These are phyloP conservation scores for Darksidea phi DNA, from an alignment of 495 filamentous ascomycete genomes.

Conservation along the genomic window DNA sequence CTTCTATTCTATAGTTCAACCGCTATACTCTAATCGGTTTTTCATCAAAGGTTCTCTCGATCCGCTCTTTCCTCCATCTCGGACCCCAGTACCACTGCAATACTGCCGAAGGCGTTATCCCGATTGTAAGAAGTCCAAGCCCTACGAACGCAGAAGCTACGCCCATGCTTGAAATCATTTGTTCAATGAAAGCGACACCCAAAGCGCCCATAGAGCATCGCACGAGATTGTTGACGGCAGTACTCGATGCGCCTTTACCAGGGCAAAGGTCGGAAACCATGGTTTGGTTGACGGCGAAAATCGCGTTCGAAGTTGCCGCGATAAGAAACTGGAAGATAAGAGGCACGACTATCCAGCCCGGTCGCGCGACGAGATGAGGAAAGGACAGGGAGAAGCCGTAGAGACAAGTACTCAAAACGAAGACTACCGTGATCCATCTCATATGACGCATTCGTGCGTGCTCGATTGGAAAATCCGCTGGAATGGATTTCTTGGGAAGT, in stretches of 20 bases:
- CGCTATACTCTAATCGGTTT: too few species aligned
- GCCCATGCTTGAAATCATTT: slow-evolving; percentile 8
- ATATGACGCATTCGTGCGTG: slow-evolving; percentile 3
- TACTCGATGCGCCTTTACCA: slow-evolving; percentile 12
- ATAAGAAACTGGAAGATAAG: slow-evolving; percentile 21
- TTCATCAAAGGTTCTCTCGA: neutral
- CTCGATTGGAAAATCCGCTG: slow-evolving; percentile 19
- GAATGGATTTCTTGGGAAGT: slow-evolving; percentile 7
- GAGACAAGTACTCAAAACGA: neutral
- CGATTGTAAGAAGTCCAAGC: neutral
- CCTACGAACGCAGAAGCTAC: slow-evolving; percentile 7
- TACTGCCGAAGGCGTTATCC: slow-evolving; percentile 2
- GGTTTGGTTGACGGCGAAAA: slow-evolving; percentile 21
- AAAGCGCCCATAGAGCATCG: slow-evolving; percentile 6
- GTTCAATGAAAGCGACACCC: slow-evolving; percentile 12
- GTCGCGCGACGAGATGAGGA: neutral
- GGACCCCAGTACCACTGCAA: slow-evolving; percentile 24
- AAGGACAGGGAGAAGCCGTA: slow-evolving; percentile 17
- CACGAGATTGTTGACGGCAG: slow-evolving; percentile 13
- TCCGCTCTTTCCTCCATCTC: slow-evolving; percentile 2
- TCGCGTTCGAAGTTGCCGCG: slow-evolving; percentile 13
- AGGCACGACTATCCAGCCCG: slow-evolving; percentile 18
- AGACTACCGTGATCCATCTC: neutral
- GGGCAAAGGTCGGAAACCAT: slow-evolving; percentile 17
- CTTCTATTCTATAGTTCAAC: too few species aligned